Percentiles rank a stretch among this genome's conserved stretches.
phyloP scores from a whole-genome alignment of 1,284 basidiomycete species.

The Papiliotrema terrestris region DNA sequence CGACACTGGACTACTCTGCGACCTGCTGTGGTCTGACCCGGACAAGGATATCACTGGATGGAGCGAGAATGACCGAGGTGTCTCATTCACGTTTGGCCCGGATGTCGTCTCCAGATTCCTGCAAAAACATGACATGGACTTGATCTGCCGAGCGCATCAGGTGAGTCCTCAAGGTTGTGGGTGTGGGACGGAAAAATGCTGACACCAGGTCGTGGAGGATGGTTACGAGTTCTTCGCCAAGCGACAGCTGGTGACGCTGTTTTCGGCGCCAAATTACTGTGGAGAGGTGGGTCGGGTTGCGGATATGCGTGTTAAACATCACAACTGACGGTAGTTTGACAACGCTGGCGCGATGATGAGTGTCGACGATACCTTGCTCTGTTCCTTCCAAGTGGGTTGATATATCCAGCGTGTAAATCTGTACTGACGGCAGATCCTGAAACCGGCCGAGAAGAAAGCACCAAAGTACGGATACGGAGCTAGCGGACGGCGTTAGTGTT shows the following conservation, averaged over 20 bases:
- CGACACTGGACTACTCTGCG: constrained; percentile 93
- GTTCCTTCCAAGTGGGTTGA: constrained; percentile 87
- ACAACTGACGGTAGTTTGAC: constrained; percentile 63
- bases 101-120: constrained; percentile 97
- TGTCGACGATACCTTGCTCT: constrained; percentile 94
- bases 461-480: constrained; percentile 46
- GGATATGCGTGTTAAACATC: not conserved
- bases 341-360: constrained; percentile 99
- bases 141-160: constrained; percentile 98
- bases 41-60: constrained; percentile 99
- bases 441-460: constrained; percentile 95
- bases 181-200: constrained; percentile 13
- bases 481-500: constrained; percentile 44
- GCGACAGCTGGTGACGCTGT: constrained; percentile 92
- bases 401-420: not conserved
- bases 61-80: constrained; percentile 98
- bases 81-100: constrained; percentile 82
- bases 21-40: constrained; percentile 97
- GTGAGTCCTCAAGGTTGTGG: constrained; percentile 50
- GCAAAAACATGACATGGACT: constrained; percentile 99
- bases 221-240: constrained; percentile 99
- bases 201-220: constrained; percentile 84
- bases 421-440: constrained; percentile 68
- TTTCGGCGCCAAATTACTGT: constrained; percentile 97
- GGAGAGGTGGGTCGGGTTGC: constrained; percentile 58